Base-by-base conservation (phyloP, 176 grass and related monocot species). In the Raddia distichophylla region DNA sequence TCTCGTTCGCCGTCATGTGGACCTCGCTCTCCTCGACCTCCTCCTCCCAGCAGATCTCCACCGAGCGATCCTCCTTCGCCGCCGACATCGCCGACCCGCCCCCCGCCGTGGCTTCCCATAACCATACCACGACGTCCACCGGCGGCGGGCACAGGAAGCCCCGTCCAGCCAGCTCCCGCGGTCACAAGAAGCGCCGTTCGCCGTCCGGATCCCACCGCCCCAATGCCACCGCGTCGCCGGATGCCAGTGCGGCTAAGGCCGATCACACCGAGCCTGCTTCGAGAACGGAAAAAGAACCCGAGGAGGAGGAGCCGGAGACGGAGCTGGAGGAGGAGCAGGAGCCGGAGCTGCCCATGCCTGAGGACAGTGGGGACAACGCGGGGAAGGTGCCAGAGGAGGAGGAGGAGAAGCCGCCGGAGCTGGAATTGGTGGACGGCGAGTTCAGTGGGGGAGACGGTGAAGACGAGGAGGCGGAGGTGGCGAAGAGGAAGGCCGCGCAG, bases 1-100 rank as follows among this genome's bases (percentile, higher is more conserved):
- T 98, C 72, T 90, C 86, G 73, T 98, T 93, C 85, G 84, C 82
- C 69, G 76, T 93, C 78, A 80, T 89, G 58, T 94, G 95, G 95
- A 91, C 88, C 74, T 68, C 86, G 4, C 79, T 94, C 65, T 91
- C 95, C 74, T 84, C 88, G 69, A 85, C 64, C 61, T 88, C 92
- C 51, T 80, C 95, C 74, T 90, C 89, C 16, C 78, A 67, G 48
- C 90, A 85, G 69, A 89, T 98, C 75, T 94, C 88, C 64, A 85
- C 83, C 8, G 83, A 98, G 75, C 89, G 88, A 57, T 86, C 78
- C 66, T 93, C 82, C 86, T 98, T 98, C 83, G 87, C 87, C 10
- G 80, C 87, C 40, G 91, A 91, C 22, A 77, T 93, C 68, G 70
- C 75, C 63, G 79, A 85, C 37, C 86, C 79, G 79, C 89, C 86